Conservation (phyloP, 2,329 filamentous ascomycete species). For the Fusarium verticillioides region DNA sequence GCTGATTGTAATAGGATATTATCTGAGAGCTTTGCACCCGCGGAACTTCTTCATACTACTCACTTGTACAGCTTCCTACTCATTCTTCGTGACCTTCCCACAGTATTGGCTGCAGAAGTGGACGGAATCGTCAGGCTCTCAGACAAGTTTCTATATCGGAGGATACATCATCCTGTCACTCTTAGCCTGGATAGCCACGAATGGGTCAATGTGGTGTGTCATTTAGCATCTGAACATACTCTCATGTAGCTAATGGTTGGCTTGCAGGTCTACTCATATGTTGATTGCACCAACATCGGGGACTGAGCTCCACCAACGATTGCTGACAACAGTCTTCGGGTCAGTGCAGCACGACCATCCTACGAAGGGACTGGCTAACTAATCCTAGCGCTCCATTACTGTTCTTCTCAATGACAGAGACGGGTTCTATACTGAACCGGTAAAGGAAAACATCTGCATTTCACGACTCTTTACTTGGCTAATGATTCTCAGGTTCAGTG, state of each 20-base stretch:
- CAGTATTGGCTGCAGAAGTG: neutral
- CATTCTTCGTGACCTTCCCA: neutral
- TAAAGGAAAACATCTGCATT: fast-evolving
- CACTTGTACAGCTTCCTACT: neutral
- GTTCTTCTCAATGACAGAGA: neutral
- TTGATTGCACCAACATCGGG: neutral
- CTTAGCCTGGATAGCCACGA: neutral
- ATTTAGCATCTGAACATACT: fast-evolving
- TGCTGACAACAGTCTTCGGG: neutral
- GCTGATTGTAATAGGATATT: neutral
- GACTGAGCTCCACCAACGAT: neutral
- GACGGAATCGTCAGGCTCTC: neutral
- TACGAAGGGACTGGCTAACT: neutral
- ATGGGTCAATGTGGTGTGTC: neutral
- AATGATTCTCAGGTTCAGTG: neutral
- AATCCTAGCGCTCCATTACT: neutral
- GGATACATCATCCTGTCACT: neutral
- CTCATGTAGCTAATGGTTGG: fast-evolving
- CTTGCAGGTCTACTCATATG: neutral
- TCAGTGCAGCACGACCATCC: fast-evolving
- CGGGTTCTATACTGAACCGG: neutral
- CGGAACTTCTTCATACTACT: neutral
- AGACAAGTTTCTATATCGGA: neutral
- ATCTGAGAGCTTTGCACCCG: neutral
- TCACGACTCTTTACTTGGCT: fast-evolving